These are phyloP conservation scores for Neoboletus brunneissimus DNA, from an alignment of 768 basidiomycete species.

Conservation along the genomic window DNA sequence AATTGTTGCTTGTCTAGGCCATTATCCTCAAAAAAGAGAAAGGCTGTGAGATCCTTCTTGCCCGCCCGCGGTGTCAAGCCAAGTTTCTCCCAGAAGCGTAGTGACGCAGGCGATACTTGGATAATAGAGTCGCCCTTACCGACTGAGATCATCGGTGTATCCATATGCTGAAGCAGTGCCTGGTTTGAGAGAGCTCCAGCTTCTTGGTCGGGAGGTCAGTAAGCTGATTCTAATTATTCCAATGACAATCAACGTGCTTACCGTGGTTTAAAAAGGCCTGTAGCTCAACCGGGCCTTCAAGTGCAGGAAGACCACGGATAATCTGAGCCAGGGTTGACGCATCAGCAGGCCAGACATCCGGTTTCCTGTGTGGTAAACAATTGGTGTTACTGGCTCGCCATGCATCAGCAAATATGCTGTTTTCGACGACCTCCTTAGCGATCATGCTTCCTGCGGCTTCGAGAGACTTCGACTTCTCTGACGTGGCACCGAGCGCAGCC, in stretches of 20 bases:
- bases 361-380: constrained; percentile 10
- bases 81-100: constrained; percentile 86
- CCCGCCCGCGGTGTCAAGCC: constrained; percentile 71
- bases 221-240: background rate
- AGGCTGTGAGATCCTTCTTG: constrained; percentile 64
- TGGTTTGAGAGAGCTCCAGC: constrained; percentile 1
- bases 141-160: constrained; percentile 59
- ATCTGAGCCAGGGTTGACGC: constrained; percentile 44
- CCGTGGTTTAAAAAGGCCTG: constrained; percentile 42
- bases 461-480: constrained; percentile 64
- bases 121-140: constrained; percentile 67
- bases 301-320: constrained; percentile 30
- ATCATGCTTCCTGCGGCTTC: constrained; percentile 65
- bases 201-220: constrained; percentile 2
- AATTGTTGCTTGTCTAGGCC: constrained; percentile 44
- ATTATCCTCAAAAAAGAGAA: constrained; percentile 66
- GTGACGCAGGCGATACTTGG: constrained; percentile 64
- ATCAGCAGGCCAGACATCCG: constrained; percentile 60
- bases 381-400: constrained; percentile 48
- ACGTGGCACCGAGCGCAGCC: constrained; percentile 57
- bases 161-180: constrained; percentile 33
- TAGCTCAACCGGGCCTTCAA: constrained; percentile 44
- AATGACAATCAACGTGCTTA: constrained; percentile 16
- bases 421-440: constrained; percentile 72
- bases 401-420: constrained; percentile 61